Base-by-base conservation (phyloP, 2,329 filamentous ascomycete species). In the Daldinia sp. region DNA sequence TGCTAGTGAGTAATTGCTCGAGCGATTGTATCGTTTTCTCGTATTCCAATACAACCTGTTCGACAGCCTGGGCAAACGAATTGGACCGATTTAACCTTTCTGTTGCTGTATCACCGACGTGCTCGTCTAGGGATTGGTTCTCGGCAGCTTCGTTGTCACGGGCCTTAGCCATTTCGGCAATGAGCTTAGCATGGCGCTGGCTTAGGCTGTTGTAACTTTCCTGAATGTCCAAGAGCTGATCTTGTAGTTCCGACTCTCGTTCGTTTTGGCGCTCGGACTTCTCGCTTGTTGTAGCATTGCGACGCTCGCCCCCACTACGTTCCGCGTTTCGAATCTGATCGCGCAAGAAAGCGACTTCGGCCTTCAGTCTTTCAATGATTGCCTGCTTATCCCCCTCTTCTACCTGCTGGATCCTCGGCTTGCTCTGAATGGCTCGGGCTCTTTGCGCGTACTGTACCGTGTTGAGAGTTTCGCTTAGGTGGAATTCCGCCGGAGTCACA, bases 381-480 rank as follows among this genome's bases (percentile, higher is more conserved):
- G 93, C 94, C 79, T 97, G 93, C 80, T 97, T 98, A 81, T 99
- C 96, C 61, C 92, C 90, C 70, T 98, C 95, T 74, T 98, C 95
- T 15, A 93, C 84, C 77, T 97, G 93, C 80, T 99, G 96, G 68
- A 99, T 98, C 68, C 94, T 91, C 6, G 96, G 97, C 80, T 98
- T 98, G 82, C 93, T 97, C 83, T 99, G 96, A 68, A 99, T 99
- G 1, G 94, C 94, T 72, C 96, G 91, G 70, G 96, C 97, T 72
- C 96, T 89, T 82, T 98, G 96, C 6, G 96, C 96, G 81, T 99
- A 99, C 79, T 98, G 93, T 23, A 99, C 93, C 0, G 96, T 99
- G 79, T 99, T 99, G 65, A 99, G 84, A 0, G 97, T 98, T 82
- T 99, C 96, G 82, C 94, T 98, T 50, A 99, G 85, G 79, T 99